phyloP scores from a whole-genome alignment of 305 asterid genomes.

The Solanum chacoense region DNA sequence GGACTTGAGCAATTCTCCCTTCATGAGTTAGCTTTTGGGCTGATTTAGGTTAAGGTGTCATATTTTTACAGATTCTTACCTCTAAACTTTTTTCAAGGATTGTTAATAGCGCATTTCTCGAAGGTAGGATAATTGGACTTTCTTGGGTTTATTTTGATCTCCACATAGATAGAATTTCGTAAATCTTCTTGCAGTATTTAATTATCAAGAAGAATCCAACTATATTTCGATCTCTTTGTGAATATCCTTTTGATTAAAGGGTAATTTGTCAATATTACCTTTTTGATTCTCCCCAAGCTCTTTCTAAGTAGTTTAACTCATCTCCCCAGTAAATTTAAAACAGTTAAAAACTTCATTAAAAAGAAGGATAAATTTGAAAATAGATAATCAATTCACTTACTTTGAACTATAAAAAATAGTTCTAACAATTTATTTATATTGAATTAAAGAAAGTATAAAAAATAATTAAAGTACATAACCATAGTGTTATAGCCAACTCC shows the following conservation, averaged over 20 bases:
- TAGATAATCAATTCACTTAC: neutral
- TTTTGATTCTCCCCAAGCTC: neutral
- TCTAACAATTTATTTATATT: neutral
- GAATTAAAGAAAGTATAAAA: neutral
- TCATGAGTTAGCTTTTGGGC: no score
- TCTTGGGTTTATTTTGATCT: neutral
- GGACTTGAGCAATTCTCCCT: neutral
- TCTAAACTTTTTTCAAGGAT: neutral
- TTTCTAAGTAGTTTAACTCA: neutral
- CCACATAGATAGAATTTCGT: neutral
- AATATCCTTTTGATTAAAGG: neutral
- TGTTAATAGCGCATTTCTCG: neutral
- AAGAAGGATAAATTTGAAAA: neutral
- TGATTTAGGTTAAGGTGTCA: no score
- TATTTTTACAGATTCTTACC: fast-evolving
- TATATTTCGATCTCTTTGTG: neutral
- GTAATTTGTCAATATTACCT: neutral
- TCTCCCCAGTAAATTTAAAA: neutral
- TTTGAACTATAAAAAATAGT: neutral
- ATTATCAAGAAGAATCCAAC: neutral
- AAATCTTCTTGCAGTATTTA: neutral
- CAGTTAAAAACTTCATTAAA: neutral
- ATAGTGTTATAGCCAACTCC: neutral
- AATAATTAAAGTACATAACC: neutral
- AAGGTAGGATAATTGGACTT: neutral